A percentile compares a stretch with the other conserved stretches of the same genome.
Evolutionary conservation across 83 land plant genomes (phyloP).

Genomic region (Picea abies): DNA sequence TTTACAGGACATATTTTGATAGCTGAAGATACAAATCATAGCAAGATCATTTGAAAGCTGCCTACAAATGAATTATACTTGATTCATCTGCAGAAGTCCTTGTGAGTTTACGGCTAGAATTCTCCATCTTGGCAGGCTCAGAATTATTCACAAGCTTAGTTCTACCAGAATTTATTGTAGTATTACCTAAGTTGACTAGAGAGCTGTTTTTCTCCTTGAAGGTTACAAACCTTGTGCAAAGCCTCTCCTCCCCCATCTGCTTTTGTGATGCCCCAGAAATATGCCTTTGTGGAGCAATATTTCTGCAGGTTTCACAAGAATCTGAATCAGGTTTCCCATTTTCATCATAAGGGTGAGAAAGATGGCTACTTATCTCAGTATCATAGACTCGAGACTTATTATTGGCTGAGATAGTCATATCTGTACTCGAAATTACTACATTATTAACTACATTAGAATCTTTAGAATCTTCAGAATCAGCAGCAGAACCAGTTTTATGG

Average conservation of each 20-base stretch:
- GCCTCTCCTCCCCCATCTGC: neutral
- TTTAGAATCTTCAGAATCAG: neutral
- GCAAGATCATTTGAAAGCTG: neutral
- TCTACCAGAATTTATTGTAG: neutral
- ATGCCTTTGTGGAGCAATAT: neutral
- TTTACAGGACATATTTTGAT: neutral
- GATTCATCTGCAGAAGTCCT: slow-evolving; percentile 11
- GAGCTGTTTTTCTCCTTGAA: neutral
- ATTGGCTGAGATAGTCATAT: neutral
- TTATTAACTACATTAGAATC: neutral
- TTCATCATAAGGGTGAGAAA: neutral
- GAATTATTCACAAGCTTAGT: slow-evolving; percentile 3
- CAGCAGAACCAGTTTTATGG: neutral
- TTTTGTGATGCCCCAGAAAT: neutral
- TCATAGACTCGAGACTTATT: neutral
- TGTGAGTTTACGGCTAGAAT: neutral
- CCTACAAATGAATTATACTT: slow-evolving; percentile 4
- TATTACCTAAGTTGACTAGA: neutral
- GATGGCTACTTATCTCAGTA: neutral
- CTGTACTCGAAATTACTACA: slow-evolving; percentile 4
- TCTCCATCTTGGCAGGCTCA: slow-evolving; percentile 1
- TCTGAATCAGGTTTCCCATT: slow-evolving; percentile 3
- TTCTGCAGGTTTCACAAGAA: slow-evolving; percentile 1
- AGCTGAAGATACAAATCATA: neutral
- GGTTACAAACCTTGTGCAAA: neutral